These are phyloP conservation scores for Cladosporium sp. DNA, from an alignment of 2,329 filamentous ascomycete species.

Conservation along the genomic window DNA sequence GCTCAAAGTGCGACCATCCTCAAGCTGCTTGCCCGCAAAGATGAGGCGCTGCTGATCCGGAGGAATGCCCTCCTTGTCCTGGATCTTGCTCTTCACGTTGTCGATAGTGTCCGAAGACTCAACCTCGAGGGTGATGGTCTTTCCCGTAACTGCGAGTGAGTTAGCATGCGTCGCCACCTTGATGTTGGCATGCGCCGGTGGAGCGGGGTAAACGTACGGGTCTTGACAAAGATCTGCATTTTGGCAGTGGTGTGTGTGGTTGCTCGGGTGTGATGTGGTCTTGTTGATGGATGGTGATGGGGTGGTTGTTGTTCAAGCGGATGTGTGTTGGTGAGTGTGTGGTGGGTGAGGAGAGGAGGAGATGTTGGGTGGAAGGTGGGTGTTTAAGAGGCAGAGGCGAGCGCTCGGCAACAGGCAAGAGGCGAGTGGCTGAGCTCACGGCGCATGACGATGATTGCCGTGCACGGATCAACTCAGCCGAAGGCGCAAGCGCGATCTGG, in stretches of 20 bases:
- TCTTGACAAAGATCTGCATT: constrained; percentile 99
- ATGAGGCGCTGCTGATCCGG: constrained; percentile 95
- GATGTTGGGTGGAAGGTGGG: not conserved
- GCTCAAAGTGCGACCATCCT: constrained; percentile 84
- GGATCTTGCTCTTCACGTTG: constrained; percentile 96
- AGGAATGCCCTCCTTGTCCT: constrained; percentile 96
- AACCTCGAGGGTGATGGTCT: constrained; percentile 68
- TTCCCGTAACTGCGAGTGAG: constrained; percentile 57
- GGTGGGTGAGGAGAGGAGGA: not conserved
- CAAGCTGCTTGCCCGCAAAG: constrained; percentile 93
- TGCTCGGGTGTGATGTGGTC: constrained; percentile 1
- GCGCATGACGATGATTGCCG: not conserved
- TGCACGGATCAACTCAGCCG: not conserved
- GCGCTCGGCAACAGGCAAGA: not conserved
- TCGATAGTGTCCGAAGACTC: constrained; percentile 84
- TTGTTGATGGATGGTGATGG: constrained; percentile 15
- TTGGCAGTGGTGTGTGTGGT: constrained; percentile 32
- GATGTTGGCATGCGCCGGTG: constrained; percentile 20
- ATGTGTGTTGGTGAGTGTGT: not conserved
- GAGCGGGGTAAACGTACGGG: constrained; percentile 62
- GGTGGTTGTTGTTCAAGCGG: constrained; percentile 3
- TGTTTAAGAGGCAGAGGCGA: no score
- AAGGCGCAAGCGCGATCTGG: not conserved
- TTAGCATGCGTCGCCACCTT: constrained; percentile 36
- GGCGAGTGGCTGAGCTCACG: constrained; percentile 8